A percentile compares a stretch with the other conserved stretches of the same genome.
Evolutionary conservation across 257 asterid species (phyloP).

Genomic region (Solanum pennellii): DNA sequence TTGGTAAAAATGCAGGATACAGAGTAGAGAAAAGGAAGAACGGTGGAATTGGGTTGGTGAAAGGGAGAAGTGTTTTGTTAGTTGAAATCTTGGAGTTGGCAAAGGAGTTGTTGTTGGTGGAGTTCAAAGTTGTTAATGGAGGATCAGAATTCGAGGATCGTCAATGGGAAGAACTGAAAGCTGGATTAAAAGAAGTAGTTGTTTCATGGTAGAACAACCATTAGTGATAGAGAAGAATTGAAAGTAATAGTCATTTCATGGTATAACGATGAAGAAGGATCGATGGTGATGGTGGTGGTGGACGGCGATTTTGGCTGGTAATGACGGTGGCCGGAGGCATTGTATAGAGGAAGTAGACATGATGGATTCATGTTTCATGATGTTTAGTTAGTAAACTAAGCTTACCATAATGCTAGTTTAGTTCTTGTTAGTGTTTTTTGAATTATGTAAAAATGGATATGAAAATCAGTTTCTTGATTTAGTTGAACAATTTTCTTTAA

Average conservation of each 20-base stretch:
- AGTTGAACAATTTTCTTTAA: not conserved
- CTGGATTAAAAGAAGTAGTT: constrained; percentile 39
- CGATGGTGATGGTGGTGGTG: not conserved
- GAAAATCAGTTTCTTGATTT: not conserved
- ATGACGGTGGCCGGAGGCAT: not conserved
- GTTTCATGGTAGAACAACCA: constrained; percentile 27
- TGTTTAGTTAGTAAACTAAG: not conserved
- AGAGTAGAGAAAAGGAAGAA: constrained; percentile 34
- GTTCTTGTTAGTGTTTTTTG: not conserved
- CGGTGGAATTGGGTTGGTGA: constrained; percentile 48
- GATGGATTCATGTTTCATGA: not conserved
- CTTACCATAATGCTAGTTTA: not conserved
- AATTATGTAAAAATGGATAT: not conserved
- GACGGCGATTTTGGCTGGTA: not conserved
- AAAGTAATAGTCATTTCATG: not conserved
- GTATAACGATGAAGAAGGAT: not conserved
- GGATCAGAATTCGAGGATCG: constrained; percentile 38
- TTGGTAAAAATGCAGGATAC: constrained; percentile 50
- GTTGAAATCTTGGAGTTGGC: constrained; percentile 50
- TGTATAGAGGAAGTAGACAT: not conserved
- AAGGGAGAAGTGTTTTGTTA: constrained; percentile 36
- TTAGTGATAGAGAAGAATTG: not conserved
- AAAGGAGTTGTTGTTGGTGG: constrained; percentile 50
- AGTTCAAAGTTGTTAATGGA: constrained; percentile 47
- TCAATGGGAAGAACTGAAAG: constrained; percentile 60